Evolutionary conservation across 768 basidiomycete species (phyloP), one percentile per base, ranked within the genome.

Genomic region (Suillus brevipes): DNA sequence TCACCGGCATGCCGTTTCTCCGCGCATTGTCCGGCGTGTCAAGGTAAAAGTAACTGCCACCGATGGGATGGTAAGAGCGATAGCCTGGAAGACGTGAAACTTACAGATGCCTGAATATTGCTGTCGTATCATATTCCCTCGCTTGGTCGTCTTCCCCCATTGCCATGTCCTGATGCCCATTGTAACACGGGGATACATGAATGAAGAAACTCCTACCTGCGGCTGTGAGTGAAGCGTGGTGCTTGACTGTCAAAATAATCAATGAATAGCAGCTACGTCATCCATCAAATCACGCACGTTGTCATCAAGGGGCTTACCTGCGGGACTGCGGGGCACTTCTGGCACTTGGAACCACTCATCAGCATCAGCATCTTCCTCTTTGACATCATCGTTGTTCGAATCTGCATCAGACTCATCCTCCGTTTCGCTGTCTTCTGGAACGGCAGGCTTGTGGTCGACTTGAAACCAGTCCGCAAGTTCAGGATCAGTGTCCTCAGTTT

Each of bases 81-180:
- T 38, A 40, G 10, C 25, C 38, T 58, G 61, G 43, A 43, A 65
- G 62, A 47, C 65, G n/a, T 18, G 43, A 50, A 38, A 80, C 89
- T 65, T 66, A 94, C 91, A 96, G 75, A 78, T 97, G 93, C 69
- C 76, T 87, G 78, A 97, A 97, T 61, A 96, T 92, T 67, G 80
- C 77, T 28, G 87, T 85, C 53, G 86, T 81, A 75, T 97, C 94
- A 65, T 97, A 96, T 67, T 90, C 87, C 82, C 85, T 88, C 2
- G 86, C 91, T 0, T 86, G 82, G 36, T 78, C 82, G 36, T 78
- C 82, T 70, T 92, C 92, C 14, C 92, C 94, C 92, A 95, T 95
- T 23, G 75, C 81, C 23, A 81, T 78, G 65, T 83, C 82, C 60
- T 73, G 23, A 6, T 53, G 20, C 6, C 6, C 2, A 25, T 55